Evolutionary conservation across 2,329 filamentous ascomycete genomes (phyloP), one percentile per base, ranked within the genome.

Genomic region (Trichoderma endophyticum): DNA sequence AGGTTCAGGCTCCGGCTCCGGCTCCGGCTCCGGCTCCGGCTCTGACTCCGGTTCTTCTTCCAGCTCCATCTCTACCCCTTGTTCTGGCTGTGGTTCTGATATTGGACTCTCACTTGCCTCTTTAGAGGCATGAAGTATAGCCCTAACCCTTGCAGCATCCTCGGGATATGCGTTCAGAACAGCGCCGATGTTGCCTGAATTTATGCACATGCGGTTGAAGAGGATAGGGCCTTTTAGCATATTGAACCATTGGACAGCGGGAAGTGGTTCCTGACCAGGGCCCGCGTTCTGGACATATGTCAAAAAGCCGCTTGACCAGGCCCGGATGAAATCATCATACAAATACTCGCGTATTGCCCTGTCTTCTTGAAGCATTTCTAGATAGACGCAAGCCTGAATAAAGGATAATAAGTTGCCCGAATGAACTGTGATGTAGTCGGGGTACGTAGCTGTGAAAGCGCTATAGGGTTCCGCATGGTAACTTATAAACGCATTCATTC

Each of bases 271-370:
- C 26, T 76, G 75, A 3, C 73, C 73, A 3, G 73, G 72, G 6
- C 77, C 75, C 1, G 77, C 71, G 3, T 75, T 74, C 2, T 76
- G 70, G 28, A 84, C 80, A 69, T 88, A 87, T 0, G 76, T 73
- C 7, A 82, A 73, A 73, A 83, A 89, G 1, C 82, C 80, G 1
- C 76, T 77, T 2, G 82, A 79, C 65, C 84, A 88, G 2, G 78
- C 76, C 8, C 83, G 79, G 34, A 89, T 83, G 67, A 88, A 86
- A 70, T 89, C 87, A 74, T 89, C 87, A 72, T 84, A 88, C 0
- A 87, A 75, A 68, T 79, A 86, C 28, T 82, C 81, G 14, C 82
- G 80, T 21, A 87, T 75, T 5, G 74, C 66, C 9, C 78, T 77
- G 14, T 78, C 74, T 28, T 78, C 75, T 56, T 79, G 78, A 1